Evolutionary conservation across 2,329 filamentous ascomycete species (phyloP).

Genomic region (Aureobasidium sp.): DNA sequence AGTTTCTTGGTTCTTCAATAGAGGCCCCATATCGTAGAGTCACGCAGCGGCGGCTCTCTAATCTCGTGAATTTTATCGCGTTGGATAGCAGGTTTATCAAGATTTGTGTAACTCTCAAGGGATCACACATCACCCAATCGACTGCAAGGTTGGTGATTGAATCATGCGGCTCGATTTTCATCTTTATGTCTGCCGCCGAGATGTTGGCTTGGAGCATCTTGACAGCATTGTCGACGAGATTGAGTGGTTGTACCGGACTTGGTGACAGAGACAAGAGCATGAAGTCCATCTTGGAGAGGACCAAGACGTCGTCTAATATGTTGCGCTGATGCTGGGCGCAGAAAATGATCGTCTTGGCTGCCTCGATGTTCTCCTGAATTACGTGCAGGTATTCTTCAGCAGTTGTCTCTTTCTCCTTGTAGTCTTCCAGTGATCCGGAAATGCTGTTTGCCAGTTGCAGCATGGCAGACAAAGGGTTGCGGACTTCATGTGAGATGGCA

Average conservation of each 20-base stretch:
- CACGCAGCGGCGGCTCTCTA: constrained; percentile 10
- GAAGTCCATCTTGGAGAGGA: constrained; percentile 30
- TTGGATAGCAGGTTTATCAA: constrained; percentile 26
- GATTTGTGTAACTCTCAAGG: constrained; percentile 24
- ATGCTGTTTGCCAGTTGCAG: constrained; percentile 38
- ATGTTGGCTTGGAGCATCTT: constrained; percentile 32
- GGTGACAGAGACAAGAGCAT: constrained; percentile 31
- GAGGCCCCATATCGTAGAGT: constrained; percentile 26
- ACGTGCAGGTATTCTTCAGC: background rate
- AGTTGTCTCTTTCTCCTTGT: background rate
- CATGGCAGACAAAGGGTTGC: constrained; percentile 37
- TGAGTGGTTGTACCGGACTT: constrained; percentile 25
- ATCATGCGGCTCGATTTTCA: constrained; percentile 23
- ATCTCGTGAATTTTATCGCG: constrained; percentile 22
- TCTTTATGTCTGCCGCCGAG: constrained; percentile 25
- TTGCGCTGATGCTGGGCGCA: constrained; percentile 15
- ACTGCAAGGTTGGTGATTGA: constrained; percentile 29
- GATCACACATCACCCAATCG: constrained; percentile 19
- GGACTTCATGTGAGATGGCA: constrained; percentile 34
- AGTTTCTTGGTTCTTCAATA: constrained; percentile 23
- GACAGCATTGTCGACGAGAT: constrained; percentile 28
- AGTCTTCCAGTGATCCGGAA: constrained; percentile 20
- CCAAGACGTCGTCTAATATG: constrained; percentile 40
- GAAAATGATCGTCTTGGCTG: constrained; percentile 14
- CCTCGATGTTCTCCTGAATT: constrained; percentile 12